phyloP scores from a whole-genome alignment of 305 asterid species.

The Plantago coronopus region DNA sequence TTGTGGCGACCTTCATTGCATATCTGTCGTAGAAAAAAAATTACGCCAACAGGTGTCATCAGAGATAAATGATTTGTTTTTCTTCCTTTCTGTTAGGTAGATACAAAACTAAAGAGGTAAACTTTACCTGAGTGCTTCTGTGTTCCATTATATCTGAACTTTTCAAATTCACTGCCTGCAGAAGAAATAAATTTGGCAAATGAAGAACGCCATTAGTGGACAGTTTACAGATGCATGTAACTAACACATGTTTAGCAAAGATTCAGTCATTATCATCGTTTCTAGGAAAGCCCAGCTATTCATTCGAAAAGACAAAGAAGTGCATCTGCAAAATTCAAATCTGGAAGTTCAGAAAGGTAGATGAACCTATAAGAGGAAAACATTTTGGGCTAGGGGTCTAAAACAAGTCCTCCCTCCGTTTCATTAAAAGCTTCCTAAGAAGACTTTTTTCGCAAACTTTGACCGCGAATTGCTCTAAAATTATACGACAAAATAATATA shows the following conservation, averaged over 20 bases:
- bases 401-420: no score
- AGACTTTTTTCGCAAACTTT: no score
- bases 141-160: slow-evolving; percentile 79
- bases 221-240: background rate
- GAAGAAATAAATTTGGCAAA: slow-evolving; percentile 28
- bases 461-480: no score
- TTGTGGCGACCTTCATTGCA: slow-evolving; percentile 86
- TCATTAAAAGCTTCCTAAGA: no score
- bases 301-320: no score
- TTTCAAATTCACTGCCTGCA: slow-evolving; percentile 90
- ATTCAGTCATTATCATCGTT: no score
- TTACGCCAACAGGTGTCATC: slow-evolving; percentile 23
- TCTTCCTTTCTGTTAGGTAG: background rate
- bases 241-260: no score
- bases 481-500: no score
- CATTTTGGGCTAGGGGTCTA: background rate
- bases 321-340: no score
- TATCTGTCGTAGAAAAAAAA: slow-evolving; percentile 46
- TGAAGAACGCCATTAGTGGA: background rate
- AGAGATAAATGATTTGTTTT: slow-evolving; percentile 20
- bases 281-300: no score
- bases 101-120: slow-evolving; percentile 6
- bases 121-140: slow-evolving; percentile 60
- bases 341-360: background rate
- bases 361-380: slow-evolving; percentile 14